Evolutionary conservation across 805 yeast genomes (phyloP), one percentile per base, ranked within the genome.

Genomic region (Schwanniomyces occidentalis): DNA sequence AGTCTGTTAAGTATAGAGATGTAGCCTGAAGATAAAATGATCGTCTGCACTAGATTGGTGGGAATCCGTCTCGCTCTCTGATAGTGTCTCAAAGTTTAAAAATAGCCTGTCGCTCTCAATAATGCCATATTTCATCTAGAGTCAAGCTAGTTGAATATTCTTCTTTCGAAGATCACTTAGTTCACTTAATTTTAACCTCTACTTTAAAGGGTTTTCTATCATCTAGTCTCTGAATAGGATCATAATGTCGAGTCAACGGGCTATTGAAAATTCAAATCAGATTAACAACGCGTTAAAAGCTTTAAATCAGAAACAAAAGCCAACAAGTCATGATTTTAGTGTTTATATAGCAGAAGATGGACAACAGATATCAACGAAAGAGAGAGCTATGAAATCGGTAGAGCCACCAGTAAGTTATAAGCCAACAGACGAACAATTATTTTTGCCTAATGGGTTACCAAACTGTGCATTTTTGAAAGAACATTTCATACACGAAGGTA

Each of bases 401-500:
- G 65, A 73, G 0, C 80, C 89, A 2, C 89, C 95, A 0, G 84
- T 85, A 1, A 60, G 77, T 6, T 59, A 61, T 29, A 66, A 66
- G 12, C 96, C 96, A 0, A 57, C 73, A 0, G 87, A 90, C 53
- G 73, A 63, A 4, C 79, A 85, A 53, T 66, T 91, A 12, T 91
- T 88, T 49, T 56, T 56, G 25, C 58, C 64, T 3, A 70, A 72
- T 35, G 89, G 87, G 2, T 62, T 78, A 39, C 97, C 97, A 8
- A 77, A 88, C 52, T 74, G 80, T 46, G 77, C 64, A 26, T 85
- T 85, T 49, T 60, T 93, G 37, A 79, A 75, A 45, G 74, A 79
- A 16, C 96, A 88, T 62, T 84, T 90, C 46, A 65, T 71, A 45
- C 67, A 73, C 25, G 97, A 93, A 59, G 98, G 99, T 2, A 72